Conservation (phyloP, 306 rosid species). For the Erythrophleum fordii region DNA sequence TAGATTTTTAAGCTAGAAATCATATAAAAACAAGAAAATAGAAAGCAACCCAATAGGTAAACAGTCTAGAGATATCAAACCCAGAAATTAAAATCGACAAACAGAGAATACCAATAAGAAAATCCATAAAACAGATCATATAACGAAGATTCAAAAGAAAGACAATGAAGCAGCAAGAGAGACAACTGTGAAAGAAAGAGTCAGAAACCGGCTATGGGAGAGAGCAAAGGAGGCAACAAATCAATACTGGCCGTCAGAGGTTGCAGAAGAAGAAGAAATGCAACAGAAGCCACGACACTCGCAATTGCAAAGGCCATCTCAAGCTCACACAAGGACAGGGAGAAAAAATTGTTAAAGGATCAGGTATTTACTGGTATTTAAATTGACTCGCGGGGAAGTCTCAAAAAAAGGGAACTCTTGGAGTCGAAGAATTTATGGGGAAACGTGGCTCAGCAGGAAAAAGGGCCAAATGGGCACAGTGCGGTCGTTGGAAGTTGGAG, state of each 20-base stretch:
- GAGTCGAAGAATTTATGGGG: not conserved
- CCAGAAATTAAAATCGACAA: slow-evolving; percentile 12
- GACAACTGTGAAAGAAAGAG: not conserved
- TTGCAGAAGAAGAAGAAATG: slow-evolving; percentile 46
- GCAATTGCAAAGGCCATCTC: slow-evolving; percentile 55
- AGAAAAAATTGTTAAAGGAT: not conserved
- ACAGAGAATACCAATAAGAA: not conserved
- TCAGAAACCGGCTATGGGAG: slow-evolving; percentile 70
- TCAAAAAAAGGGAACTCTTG: not conserved
- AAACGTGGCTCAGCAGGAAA: slow-evolving; percentile 27
- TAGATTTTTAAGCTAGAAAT: not conserved
- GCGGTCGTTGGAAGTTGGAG: slow-evolving; percentile 50
- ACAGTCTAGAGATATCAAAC: not conserved
- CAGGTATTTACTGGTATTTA: not conserved
- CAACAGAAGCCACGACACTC: slow-evolving; percentile 34
- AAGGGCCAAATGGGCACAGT: not conserved
- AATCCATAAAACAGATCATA: slow-evolving; percentile 6
- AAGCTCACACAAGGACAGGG: not conserved
- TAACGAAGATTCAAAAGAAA: not conserved
- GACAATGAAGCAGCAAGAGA: slow-evolving; percentile 1
- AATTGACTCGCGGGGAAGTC: slow-evolving; percentile 12
- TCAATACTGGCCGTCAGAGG: slow-evolving; percentile 47
- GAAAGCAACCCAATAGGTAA: slow-evolving; percentile 17
- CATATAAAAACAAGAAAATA: not conserved
- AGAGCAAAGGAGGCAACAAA: slow-evolving; percentile 59